Conservation (phyloP, 108 stramenopile genomes). For the Nitzschia palea region DNA sequence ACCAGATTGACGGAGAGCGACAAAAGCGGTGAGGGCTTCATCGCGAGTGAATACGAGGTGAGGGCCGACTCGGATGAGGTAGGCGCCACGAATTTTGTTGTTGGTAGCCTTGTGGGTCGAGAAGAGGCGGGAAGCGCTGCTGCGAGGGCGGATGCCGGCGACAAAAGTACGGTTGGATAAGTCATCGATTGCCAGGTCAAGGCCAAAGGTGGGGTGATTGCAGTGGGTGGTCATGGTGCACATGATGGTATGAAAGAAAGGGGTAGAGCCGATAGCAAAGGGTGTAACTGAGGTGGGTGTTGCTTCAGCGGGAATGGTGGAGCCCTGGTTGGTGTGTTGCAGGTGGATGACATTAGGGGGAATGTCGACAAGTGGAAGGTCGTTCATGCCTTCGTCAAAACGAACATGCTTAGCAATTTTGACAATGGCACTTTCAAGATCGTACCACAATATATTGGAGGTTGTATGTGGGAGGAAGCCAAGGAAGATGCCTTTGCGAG, state of each 20-base stretch:
- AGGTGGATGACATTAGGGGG: constrained; percentile 16
- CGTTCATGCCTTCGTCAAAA: constrained; percentile 51
- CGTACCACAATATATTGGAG: constrained; percentile 20
- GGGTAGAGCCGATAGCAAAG: background rate
- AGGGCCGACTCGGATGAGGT: background rate
- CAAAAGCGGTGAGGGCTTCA: background rate
- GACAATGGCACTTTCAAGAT: constrained; percentile 8
- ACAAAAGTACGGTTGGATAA: background rate
- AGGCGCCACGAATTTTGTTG: background rate
- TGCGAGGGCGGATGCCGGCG: background rate
- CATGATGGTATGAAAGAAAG: background rate
- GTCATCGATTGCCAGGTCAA: background rate
- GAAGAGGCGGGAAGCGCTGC: background rate
- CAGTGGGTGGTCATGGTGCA: background rate
- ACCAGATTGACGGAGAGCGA: constrained; percentile 25
- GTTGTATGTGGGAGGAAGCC: constrained; percentile 27
- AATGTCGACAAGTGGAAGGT: constrained; percentile 16
- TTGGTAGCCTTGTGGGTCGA: background rate
- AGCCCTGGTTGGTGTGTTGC: background rate
- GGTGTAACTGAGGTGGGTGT: background rate
- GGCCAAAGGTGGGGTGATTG: background rate
- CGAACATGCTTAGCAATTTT: constrained; percentile 33
- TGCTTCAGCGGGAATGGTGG: background rate
- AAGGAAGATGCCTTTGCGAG: constrained; percentile 31
- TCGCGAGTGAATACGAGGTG: background rate